Percentiles rank a stretch among this genome's conserved stretches.
phyloP scores from a whole-genome alignment of 805 yeast species.

The Hanseniaspora occidentalis region DNA sequence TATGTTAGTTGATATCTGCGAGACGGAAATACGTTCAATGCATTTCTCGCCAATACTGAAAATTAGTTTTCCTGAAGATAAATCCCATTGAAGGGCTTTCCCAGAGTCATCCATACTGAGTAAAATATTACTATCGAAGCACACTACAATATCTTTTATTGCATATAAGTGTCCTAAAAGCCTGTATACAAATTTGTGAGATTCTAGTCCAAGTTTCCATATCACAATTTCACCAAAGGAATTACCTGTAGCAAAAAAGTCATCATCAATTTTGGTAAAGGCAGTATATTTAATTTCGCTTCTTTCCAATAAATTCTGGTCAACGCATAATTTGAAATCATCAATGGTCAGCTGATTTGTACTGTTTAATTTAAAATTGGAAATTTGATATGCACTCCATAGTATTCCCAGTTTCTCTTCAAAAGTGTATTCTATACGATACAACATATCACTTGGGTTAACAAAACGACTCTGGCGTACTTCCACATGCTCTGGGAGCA shows the following conservation, averaged over 20 bases:
- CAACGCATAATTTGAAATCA: slow-evolving; percentile 11
- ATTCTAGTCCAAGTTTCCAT: slow-evolving; percentile 10
- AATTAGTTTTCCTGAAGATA: slow-evolving; percentile 38
- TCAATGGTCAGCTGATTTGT: no score
- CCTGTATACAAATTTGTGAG: slow-evolving; percentile 4
- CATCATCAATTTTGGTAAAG: slow-evolving; percentile 16
- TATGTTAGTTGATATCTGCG: slow-evolving; percentile 44
- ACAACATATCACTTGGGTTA: no score
- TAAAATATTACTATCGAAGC: slow-evolving; percentile 41
- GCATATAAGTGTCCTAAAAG: slow-evolving; percentile 43
- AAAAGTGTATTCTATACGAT: no score
- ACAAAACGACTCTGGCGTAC: no score
- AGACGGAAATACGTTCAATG: slow-evolving; percentile 29
- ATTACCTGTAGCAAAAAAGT: slow-evolving; percentile 24
- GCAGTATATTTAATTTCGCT: slow-evolving; percentile 16
- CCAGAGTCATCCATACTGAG: slow-evolving; percentile 47
- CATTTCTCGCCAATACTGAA: slow-evolving; percentile 22
- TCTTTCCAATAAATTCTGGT: slow-evolving; percentile 8
- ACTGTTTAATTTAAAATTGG: no score
- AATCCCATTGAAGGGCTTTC: slow-evolving; percentile 50
- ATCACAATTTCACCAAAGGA: slow-evolving; percentile 33
- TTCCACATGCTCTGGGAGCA: no score
- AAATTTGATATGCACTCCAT: no score
- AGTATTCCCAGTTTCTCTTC: no score
- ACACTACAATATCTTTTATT: slow-evolving; percentile 34